These are phyloP conservation scores for Neurospora sp. DNA, from an alignment of 495 filamentous ascomycete species.

Conservation along the genomic window DNA sequence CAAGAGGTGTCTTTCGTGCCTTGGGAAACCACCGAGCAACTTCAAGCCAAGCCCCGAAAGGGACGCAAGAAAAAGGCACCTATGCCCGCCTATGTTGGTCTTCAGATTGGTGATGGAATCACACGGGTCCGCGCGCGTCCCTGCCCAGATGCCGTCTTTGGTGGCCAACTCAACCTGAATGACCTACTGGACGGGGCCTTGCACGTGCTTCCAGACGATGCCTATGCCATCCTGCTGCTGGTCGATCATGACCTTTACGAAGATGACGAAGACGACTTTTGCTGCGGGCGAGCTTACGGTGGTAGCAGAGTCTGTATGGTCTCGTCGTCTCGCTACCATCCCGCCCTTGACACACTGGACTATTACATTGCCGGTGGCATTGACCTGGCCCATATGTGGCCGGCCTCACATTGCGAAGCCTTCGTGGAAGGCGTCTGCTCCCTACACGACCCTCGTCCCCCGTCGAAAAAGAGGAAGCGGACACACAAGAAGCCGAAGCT, in stretches of 20 bases:
- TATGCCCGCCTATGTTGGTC: slow-evolving; percentile 28
- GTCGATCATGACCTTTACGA: slow-evolving; percentile 56
- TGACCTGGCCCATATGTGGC: slow-evolving; percentile 50
- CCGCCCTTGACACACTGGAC: slow-evolving; percentile 32
- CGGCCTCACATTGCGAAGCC: slow-evolving; percentile 45
- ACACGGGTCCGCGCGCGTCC: slow-evolving; percentile 46
- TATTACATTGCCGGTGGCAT: slow-evolving; percentile 20
- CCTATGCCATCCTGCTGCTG: slow-evolving; percentile 48
- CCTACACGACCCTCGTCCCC: neutral
- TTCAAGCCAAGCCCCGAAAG: neutral
- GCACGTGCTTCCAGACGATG: slow-evolving; percentile 45
- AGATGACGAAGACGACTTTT: slow-evolving; percentile 56
- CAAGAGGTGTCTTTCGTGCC: slow-evolving; percentile 28
- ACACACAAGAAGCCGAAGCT: slow-evolving; percentile 1
- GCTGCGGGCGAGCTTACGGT: slow-evolving; percentile 58
- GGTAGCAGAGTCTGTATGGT: slow-evolving; percentile 51
- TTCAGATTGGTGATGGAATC: slow-evolving; percentile 22
- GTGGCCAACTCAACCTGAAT: slow-evolving; percentile 48
- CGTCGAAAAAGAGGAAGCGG: neutral
- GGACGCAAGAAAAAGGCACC: slow-evolving; percentile 6
- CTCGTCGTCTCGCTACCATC: slow-evolving; percentile 49
- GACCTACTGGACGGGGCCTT: slow-evolving; percentile 54
- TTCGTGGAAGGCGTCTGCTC: slow-evolving; percentile 33
- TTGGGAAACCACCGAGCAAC: slow-evolving; percentile 27
- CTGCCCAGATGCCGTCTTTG: slow-evolving; percentile 37